Percentiles rank a stretch among this genome's conserved stretches.
phyloP scores from a whole-genome alignment of 139 green algal species.

The Bryopsis sp. region DNA sequence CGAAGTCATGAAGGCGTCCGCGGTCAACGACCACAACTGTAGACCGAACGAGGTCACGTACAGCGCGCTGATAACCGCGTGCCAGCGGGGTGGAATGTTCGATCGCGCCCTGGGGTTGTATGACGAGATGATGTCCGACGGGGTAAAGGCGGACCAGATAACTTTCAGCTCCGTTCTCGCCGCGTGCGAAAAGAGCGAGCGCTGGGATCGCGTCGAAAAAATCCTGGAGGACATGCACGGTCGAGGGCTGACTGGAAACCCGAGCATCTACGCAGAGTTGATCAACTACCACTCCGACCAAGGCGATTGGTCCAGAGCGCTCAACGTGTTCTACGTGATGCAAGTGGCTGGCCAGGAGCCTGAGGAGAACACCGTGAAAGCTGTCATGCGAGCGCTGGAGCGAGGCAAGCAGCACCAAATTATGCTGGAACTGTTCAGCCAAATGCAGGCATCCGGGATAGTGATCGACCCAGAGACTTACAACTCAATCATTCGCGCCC shows the following conservation, averaged over 20 bases:
- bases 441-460: slow-evolving; percentile 8
- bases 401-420: slow-evolving; percentile 4
- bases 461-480: slow-evolving; percentile 5
- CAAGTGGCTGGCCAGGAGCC: slow-evolving; percentile 9
- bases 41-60: slow-evolving; percentile 39
- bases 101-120: slow-evolving; percentile 34
- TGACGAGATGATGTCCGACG: slow-evolving; percentile 41
- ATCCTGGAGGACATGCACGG: slow-evolving; percentile 18
- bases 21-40: slow-evolving; percentile 21
- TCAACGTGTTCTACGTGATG: slow-evolving; percentile 7
- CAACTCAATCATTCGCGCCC: neutral
- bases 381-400: slow-evolving; percentile 14
- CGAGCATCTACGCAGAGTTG: slow-evolving; percentile 13
- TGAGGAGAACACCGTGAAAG: slow-evolving; percentile 10
- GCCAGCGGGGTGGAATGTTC: slow-evolving; percentile 42
- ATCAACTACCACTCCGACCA: slow-evolving; percentile 13
- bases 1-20: slow-evolving; percentile 33
- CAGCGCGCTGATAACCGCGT: slow-evolving; percentile 42
- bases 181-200: slow-evolving; percentile 20
- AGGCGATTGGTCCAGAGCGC: slow-evolving; percentile 1
- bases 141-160: slow-evolving; percentile 16
- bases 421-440: slow-evolving; percentile 15
- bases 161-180: slow-evolving; percentile 18
- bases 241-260: slow-evolving; percentile 5
- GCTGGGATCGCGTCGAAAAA: slow-evolving; percentile 12